phyloP scores from a whole-genome alignment of 768 basidiomycete species.

The Baorangia bicolor region DNA sequence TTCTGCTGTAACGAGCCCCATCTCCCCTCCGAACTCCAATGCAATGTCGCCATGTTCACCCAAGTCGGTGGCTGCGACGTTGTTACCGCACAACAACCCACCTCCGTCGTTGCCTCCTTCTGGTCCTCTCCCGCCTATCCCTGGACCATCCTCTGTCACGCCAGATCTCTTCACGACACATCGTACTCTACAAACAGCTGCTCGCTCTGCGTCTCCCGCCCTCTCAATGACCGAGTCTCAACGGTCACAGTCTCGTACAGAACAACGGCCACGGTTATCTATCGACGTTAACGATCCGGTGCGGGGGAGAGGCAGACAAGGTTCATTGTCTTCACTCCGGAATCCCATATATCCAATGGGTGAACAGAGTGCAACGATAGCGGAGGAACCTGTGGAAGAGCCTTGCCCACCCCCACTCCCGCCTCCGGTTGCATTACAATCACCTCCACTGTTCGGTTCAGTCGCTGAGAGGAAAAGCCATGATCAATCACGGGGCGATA shows the following conservation, averaged over 20 bases:
- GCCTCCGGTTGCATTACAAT: background rate
- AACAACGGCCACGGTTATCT: conserved; percentile 18
- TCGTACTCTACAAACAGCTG: conserved; percentile 27
- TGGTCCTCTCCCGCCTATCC: conserved; percentile 62
- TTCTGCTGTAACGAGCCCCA: conserved; percentile 1
- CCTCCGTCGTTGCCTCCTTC: conserved; percentile 59
- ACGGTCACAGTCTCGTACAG: conserved; percentile 19
- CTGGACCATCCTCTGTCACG: conserved; percentile 58
- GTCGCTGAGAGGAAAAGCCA: conserved; percentile 6
- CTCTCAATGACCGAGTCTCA: conserved; percentile 19
- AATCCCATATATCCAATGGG: conserved; percentile 17
- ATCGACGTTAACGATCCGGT: conserved; percentile 12
- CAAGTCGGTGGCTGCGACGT: conserved; percentile 6
- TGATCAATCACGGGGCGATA: conserved; percentile 14
- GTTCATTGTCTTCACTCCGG: conserved; percentile 30
- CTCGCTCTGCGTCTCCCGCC: conserved; percentile 23
- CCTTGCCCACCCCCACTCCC: background rate
- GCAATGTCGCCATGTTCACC: conserved; percentile 13
- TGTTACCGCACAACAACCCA: conserved; percentile 39
- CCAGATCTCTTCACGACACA: conserved; percentile 46
- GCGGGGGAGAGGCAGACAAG: conserved; percentile 22
- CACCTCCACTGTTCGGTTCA: conserved; percentile 4
- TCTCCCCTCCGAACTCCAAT: conserved; percentile 2
- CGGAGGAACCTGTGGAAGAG: conserved; percentile 15
- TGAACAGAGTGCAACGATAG: conserved; percentile 15